Base-by-base conservation (phyloP, 2,329 filamentous ascomycete species). In the Herpomyces periplanetae region DNA sequence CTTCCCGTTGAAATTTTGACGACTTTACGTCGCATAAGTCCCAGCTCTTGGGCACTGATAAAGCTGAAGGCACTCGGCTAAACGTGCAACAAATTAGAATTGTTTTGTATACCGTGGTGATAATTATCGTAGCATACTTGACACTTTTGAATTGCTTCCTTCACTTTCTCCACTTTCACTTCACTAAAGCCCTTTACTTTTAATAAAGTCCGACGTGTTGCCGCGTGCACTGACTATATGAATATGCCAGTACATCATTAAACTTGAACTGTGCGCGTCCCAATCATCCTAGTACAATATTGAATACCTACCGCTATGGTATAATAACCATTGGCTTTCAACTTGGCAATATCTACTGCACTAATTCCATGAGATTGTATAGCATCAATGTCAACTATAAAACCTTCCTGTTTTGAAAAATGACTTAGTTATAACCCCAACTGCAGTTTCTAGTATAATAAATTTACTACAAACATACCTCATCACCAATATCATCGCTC, bases 141-240 rank as follows among this genome's bases (percentile, higher is more conserved):
- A 23, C 49, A 54, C 33, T 59, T 59, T 17, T 44, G 42, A 20
- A 55, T 45, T 18, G 57, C 57, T 27, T 63, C 58, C 30, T 59
- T 62, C 31, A 63, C 46, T 33, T 62, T 63, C 26, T 63, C 57
- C 3, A 62, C 57, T 33, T 63, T 63, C 30, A 53, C 43, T 31
- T 62, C 57, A 22, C 55, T 61, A 34, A 62, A 60, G 5, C 57
- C 58, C 30, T 59, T 61, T 34, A 63, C 61, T 32, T 54, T 61
- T 20, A 54, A 36, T 8, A 63, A 40, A 8, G 43, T 51, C 28
- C 47, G 50, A 20, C 51, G 45, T 16, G 52, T 58, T 8, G 51
- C 49, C 8, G 44, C 41, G 26, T 56, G 45, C 13, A 62, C 50
- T 17, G 49, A 49, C 52, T 58, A 27, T 8, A 18, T 10, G 19